Evolutionary conservation across 495 filamentous ascomycete species (phyloP), one percentile per base, ranked within the genome.

Genomic region (Trichoderma gamsii): DNA sequence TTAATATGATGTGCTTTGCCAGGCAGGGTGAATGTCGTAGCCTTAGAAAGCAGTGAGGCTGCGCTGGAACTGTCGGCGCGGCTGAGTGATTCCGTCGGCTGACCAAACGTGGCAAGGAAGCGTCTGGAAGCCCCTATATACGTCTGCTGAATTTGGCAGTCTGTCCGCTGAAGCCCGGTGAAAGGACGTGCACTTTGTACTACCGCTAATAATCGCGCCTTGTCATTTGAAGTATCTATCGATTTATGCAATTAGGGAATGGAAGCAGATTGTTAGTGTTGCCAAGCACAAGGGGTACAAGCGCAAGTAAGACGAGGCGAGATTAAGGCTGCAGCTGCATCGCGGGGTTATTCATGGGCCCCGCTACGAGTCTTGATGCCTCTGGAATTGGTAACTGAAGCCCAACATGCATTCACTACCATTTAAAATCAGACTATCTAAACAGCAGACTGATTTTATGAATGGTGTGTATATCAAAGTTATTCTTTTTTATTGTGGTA

Each of bases 41-140:
- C n/a, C 52, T 43, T 41, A 18, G 35, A 21, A 44, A 44, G 66
- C 25, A 44, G n/a, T 46, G 52, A 44, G 38, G 43, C 46, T 21
- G 12, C 4, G 49, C 21, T 41, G 35, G 23, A 21, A 29, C 15
- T n/a, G 51, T n/a, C 51, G 44, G 51, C 51, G 16, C 56, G 56
- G 56, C 25, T 61, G 56, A 61, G 56, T 25, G 56, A 29, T 32
- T 61, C 13, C 12, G 52, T 21, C 56, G 59, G 66, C 49, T 68
- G 66, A 68, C 66, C 44, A 51, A 67, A 21, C 27, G 35, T 27
- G 66, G 51, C 66, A 44, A 59, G 51, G 66, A 68, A 68, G 32
- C 35, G 35, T 68, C 66, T 68, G 43, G 66, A 68, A 68, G n/a
- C 56, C 56, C 25, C 56, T 61, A 27, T 61, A 32, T 7, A 1